A percentile compares a stretch with the other conserved stretches of the same genome.
Conservation (phyloP, 2,329 filamentous ascomycete genomes). For the Periconia sp. region DNA sequence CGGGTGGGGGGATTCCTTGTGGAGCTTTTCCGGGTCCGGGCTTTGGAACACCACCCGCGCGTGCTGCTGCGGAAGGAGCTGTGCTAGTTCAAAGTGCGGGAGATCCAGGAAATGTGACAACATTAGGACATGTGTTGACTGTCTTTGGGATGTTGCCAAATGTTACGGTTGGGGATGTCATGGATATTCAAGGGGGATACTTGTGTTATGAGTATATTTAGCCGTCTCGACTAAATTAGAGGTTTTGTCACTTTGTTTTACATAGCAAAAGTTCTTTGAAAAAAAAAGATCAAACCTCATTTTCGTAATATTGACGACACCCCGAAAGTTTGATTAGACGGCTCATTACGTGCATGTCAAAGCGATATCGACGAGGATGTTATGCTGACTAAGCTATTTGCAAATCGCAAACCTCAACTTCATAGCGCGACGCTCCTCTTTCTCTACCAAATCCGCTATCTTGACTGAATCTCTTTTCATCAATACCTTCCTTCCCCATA, state of each 20-base stretch:
- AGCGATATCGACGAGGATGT: too few species aligned
- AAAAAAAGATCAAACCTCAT: too few species aligned
- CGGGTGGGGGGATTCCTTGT: not conserved
- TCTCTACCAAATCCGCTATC: too few species aligned
- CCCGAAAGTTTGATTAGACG: too few species aligned
- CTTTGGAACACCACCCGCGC: not conserved
- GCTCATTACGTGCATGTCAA: too few species aligned
- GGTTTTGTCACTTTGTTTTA: too few species aligned
- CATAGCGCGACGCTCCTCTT: too few species aligned
- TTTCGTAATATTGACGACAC: too few species aligned
- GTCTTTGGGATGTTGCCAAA: conserved; percentile 19
- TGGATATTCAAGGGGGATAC: conserved; percentile 20
- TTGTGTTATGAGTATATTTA: conserved; percentile 30
- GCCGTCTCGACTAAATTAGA: too few species aligned
- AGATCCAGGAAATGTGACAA: conserved; percentile 22
- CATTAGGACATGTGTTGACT: conserved; percentile 23
- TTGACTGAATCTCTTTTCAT: too few species aligned
- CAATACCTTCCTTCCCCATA: not conserved
- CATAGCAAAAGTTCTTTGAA: too few species aligned
- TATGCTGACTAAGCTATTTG: not conserved
- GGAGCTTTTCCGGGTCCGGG: not conserved
- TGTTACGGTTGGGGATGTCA: conserved; percentile 22
- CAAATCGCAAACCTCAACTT: too few species aligned
- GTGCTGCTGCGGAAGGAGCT: not conserved
- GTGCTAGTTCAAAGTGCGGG: conserved; percentile 12